Conservation (phyloP, 2,329 filamentous ascomycete species). For the Penicillium thymicola region DNA sequence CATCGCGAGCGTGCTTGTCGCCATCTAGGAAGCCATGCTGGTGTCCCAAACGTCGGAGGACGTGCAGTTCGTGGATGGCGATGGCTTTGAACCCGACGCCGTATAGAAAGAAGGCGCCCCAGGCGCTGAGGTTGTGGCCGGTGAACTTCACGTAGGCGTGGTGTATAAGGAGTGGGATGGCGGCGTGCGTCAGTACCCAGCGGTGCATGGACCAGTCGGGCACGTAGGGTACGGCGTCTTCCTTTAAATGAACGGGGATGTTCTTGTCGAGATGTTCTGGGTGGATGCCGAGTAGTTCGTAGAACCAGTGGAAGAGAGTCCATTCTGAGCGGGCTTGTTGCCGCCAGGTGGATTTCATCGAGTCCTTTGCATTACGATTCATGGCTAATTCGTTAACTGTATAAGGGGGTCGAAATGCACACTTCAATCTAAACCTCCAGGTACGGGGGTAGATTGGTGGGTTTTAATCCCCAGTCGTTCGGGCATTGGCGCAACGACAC, state of each 20-base stretch:
- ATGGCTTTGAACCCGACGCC: slow-evolving; percentile 22
- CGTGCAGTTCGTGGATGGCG: slow-evolving; percentile 26
- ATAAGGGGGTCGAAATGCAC: not conserved
- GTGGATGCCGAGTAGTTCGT: slow-evolving; percentile 19
- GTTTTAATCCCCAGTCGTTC: slow-evolving; percentile 17
- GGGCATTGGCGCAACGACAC: not conserved
- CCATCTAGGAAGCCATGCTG: slow-evolving; percentile 26
- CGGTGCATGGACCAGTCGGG: no score
- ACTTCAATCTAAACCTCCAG: not conserved
- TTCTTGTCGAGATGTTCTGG: no score
- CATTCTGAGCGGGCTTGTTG: slow-evolving; percentile 21
- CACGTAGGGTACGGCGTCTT: no score
- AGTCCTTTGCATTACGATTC: slow-evolving; percentile 25
- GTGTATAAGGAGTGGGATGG: no score
- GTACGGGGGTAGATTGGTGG: not conserved
- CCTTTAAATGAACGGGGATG: no score
- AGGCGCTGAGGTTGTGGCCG: no score
- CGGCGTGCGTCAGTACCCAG: no score
- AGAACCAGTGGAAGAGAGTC: slow-evolving; percentile 26
- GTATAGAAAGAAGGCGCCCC: slow-evolving; percentile 6
- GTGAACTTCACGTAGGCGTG: no score
- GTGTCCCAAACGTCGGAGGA: slow-evolving; percentile 25
- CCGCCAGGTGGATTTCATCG: slow-evolving; percentile 30
- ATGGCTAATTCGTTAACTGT: not conserved
- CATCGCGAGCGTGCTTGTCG: slow-evolving; percentile 27